phyloP scores from a whole-genome alignment of 139 green algal genomes.

The Closterium sp. region DNA sequence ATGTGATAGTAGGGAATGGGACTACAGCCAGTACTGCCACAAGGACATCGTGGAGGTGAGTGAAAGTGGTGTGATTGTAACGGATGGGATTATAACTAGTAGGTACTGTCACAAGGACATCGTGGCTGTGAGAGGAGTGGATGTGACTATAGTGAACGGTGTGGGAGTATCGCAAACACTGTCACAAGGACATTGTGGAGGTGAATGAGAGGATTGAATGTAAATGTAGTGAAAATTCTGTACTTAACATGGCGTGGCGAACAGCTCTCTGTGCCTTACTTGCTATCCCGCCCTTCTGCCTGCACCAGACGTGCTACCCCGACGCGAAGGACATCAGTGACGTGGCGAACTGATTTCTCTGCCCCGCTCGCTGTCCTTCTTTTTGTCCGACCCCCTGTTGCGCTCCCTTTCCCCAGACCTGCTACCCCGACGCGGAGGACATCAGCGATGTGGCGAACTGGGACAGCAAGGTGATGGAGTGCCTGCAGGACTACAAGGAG shows the following conservation, averaged over 20 bases:
- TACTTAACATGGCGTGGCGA: conserved; percentile 2
- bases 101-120: too few species aligned
- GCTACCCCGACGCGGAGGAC: conserved; percentile 27
- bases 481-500: conserved; percentile 57
- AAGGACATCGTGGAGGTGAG: too few species aligned
- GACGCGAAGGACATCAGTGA: conserved; percentile 28
- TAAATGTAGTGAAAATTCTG: too few species aligned
- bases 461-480: conserved; percentile 55
- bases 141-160: too few species aligned
- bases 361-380: not conserved
- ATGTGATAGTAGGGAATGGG: too few species aligned
- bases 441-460: conserved; percentile 34
- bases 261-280: not conserved
- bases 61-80: too few species aligned
- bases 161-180: too few species aligned
- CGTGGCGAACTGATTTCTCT: conserved; percentile 14
- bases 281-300: not conserved
- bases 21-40: too few species aligned
- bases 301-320: conserved; percentile 24
- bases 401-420: conserved; percentile 15
- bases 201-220: not conserved
- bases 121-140: not conserved
- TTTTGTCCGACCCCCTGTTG: too few species aligned
- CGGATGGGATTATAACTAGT: too few species aligned
- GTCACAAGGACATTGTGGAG: not conserved